Evolutionary conservation across 805 yeast genomes (phyloP), one percentile per base, ranked within the genome.

Genomic region (Aciculoconidium aculeatum): DNA sequence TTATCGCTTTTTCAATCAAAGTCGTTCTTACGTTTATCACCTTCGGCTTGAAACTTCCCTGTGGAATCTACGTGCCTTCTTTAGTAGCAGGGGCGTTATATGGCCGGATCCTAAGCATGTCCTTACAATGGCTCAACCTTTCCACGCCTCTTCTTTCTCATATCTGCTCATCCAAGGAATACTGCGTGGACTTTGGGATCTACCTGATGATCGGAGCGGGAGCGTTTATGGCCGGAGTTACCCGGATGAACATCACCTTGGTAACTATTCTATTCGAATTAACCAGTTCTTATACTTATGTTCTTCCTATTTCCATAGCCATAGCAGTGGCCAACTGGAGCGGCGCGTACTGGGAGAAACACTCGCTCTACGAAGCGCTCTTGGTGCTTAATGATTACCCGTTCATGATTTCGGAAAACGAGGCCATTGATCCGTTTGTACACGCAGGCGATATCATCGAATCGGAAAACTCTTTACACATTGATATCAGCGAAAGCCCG

Each of bases 1-100:
- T 41, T 0, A 43, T 44, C 37, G 79, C 77, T 3, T 53, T 74
- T 20, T 36, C 59, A 3, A 48, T 69, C 25, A 74, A 73, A 37
- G 37, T 65, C 1, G 32, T 61, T 3, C 49, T 74, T 17, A 75
- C 80, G 5, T 57, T 67, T 14, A 48, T 74, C 9, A 72, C 80
- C 0, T 72, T 72, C 48, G 81, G 81, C 1, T 46, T 73, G 28
- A 75, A 72, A 39, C 53, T 75, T 3, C 81, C 81, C 1, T 65
- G 73, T 25, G 81, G 81, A 4, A 67, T 75, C 9, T 75, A 75
- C 37, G 76, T 76, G 2, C 82, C 82, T 4, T 67, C 77, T 1
- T 75, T 75, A 81, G 75, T 72, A 1, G 59, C 69, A 13, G 82
- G 82, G 0, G 79, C 80, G 2, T 49, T 76, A 16, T 74, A 70